Conservation (phyloP, 2,329 filamentous ascomycete genomes). For the Verticillium isaacii region DNA sequence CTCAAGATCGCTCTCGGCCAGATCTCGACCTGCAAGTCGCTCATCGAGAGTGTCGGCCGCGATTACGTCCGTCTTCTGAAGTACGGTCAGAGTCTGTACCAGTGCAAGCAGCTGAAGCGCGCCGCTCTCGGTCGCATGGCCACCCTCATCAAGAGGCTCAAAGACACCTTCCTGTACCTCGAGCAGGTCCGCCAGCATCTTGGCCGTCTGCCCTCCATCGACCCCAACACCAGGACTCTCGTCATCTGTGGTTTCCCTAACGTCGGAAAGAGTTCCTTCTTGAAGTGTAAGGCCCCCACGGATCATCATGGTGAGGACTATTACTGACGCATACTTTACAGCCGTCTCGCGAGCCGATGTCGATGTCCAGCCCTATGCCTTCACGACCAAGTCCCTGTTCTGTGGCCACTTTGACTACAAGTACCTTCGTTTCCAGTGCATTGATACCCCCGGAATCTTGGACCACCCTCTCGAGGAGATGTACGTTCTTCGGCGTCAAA, state of each 20-base stretch:
- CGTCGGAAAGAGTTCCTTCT: slow-evolving; percentile 93
- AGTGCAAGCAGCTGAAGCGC: slow-evolving; percentile 98
- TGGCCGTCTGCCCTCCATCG: slow-evolving; percentile 95
- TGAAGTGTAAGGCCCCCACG: slow-evolving; percentile 53
- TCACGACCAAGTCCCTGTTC: slow-evolving; percentile 96
- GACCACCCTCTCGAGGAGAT: slow-evolving; percentile 95
- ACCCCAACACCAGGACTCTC: slow-evolving; percentile 93
- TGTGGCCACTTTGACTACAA: slow-evolving; percentile 98
- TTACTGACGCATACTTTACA: background rate
- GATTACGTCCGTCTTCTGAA: slow-evolving; percentile 93
- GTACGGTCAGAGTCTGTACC: slow-evolving; percentile 94
- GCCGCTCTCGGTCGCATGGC: slow-evolving; percentile 97
- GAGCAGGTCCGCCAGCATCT: slow-evolving; percentile 62
- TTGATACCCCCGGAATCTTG: slow-evolving; percentile 97
- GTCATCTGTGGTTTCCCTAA: slow-evolving; percentile 98
- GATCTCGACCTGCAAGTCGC: slow-evolving; percentile 89
- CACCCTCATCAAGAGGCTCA: slow-evolving; percentile 70
- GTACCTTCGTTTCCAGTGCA: slow-evolving; percentile 82
- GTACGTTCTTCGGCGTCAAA: slow-evolving; percentile 1
- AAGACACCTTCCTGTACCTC: slow-evolving; percentile 10
- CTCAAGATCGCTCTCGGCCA: slow-evolving; percentile 96
- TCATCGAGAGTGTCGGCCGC: slow-evolving; percentile 92
- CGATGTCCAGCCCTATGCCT: slow-evolving; percentile 95
- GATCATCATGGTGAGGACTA: background rate
- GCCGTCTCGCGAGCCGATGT: slow-evolving; percentile 86